Percentiles rank a stretch among this genome's conserved stretches.
These are phyloP conservation scores for Xylaria curta DNA, from an alignment of 495 filamentous ascomycete genomes.

Conservation along the genomic window DNA sequence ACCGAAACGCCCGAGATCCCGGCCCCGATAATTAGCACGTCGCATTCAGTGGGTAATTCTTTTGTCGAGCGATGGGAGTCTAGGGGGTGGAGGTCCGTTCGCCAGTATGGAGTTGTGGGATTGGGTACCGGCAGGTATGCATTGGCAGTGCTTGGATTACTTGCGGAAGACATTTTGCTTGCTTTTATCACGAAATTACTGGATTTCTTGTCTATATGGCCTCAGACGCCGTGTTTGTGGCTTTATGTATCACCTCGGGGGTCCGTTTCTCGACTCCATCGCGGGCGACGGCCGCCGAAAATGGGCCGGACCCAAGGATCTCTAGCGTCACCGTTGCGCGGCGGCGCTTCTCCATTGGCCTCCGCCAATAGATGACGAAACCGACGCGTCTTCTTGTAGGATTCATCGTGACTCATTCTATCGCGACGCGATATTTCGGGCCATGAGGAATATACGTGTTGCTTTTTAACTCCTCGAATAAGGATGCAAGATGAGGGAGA, in stretches of 20 bases:
- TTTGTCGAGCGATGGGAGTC: conserved; percentile 38
- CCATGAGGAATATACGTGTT: background rate
- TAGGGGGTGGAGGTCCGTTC: conserved; percentile 35
- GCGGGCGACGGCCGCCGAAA: background rate
- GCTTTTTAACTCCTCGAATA: background rate
- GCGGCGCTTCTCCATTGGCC: background rate
- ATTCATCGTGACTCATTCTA: background rate
- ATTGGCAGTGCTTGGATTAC: background rate
- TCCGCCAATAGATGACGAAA: background rate
- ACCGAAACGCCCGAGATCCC: conserved; percentile 34
- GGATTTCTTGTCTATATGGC: background rate
- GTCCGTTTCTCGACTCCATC: background rate
- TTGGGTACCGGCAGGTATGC: conserved; percentile 30
- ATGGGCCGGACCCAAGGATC: background rate
- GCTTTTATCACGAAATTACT: background rate
- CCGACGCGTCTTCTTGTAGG: background rate
- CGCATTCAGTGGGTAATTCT: conserved; percentile 31
- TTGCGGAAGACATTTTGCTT: conserved; percentile 7
- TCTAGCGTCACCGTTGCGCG: conserved; percentile 1
- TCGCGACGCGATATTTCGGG: background rate
- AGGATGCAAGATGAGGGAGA: background rate
- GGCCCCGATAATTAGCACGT: conserved; percentile 41
- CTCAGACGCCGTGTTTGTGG: background rate
- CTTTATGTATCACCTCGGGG: background rate
- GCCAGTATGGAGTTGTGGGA: conserved; percentile 37